phyloP scores from a whole-genome alignment of 257 asterid species.

The Linaria vulgaris region DNA sequence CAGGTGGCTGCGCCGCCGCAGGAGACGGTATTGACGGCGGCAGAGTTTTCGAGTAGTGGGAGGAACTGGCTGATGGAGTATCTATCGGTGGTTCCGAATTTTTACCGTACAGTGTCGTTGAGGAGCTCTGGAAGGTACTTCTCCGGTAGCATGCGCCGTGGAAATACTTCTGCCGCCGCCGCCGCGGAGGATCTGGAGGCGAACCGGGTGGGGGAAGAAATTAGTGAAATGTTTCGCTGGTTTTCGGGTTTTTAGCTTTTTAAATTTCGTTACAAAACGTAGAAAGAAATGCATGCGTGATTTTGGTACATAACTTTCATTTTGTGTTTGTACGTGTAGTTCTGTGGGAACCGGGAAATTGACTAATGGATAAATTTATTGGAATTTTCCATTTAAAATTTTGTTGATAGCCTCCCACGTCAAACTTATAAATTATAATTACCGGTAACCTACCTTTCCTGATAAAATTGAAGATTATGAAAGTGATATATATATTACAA shows the following conservation, averaged over 20 bases:
- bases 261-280: too few species aligned
- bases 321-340: too few species aligned
- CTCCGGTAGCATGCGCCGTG: slow-evolving; percentile 71
- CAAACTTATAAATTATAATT: too few species aligned
- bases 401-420: too few species aligned
- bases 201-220: slow-evolving; percentile 79
- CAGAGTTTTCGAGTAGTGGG: slow-evolving; percentile 38
- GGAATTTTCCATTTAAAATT: too few species aligned
- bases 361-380: too few species aligned
- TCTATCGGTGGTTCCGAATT: slow-evolving; percentile 58
- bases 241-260: slow-evolving; percentile 58
- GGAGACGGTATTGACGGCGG: slow-evolving; percentile 63
- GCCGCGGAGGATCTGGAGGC: slow-evolving; percentile 72
- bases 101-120: slow-evolving; percentile 70
- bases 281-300: too few species aligned
- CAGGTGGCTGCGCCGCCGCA: slow-evolving; percentile 52
- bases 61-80: slow-evolving; percentile 83
- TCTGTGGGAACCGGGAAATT: too few species aligned
- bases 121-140: slow-evolving; percentile 82
- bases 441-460: too few species aligned
- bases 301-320: too few species aligned
- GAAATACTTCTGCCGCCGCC: slow-evolving; percentile 46
- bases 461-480: too few species aligned
- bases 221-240: slow-evolving; percentile 90
- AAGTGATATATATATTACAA: too few species aligned